Evolutionary conservation across 495 filamentous ascomycete species (phyloP).

Genomic region (Glarea lozoyensis): DNA sequence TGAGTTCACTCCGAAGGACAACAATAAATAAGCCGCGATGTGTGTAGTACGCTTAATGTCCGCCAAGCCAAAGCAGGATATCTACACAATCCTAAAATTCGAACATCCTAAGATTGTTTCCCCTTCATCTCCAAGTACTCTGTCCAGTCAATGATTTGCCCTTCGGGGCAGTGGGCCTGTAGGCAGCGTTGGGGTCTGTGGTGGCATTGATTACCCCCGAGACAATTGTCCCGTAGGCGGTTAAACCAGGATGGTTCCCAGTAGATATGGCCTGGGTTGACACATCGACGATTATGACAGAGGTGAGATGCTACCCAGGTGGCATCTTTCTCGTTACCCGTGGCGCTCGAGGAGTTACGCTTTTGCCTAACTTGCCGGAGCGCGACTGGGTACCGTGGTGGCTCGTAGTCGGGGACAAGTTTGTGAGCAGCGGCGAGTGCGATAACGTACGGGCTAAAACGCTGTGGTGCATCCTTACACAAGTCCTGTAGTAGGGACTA

Average conservation of each 20-base stretch:
- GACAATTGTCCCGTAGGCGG: neutral
- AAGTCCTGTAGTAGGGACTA: neutral
- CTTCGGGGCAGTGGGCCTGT: neutral
- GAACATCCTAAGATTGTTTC: too few species aligned
- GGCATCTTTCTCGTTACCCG: neutral
- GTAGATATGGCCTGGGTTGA: neutral
- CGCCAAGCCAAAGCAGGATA: too few species aligned
- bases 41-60: too few species aligned
- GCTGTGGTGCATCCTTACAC: neutral
- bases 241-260: neutral
- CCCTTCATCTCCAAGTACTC: too few species aligned
- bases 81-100: too few species aligned
- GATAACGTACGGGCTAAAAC: neutral
- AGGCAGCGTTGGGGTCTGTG: neutral
- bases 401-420: neutral
- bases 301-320: neutral
- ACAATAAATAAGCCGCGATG: too few species aligned
- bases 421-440: neutral
- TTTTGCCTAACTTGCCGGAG: neutral
- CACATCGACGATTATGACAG: neutral
- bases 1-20: too few species aligned
- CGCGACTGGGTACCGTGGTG: neutral
- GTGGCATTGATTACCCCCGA: neutral
- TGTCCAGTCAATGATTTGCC: neutral
- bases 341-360: neutral